Conservation (phyloP, 2,329 filamentous ascomycete species). For the Alternaria triticimaculans region DNA sequence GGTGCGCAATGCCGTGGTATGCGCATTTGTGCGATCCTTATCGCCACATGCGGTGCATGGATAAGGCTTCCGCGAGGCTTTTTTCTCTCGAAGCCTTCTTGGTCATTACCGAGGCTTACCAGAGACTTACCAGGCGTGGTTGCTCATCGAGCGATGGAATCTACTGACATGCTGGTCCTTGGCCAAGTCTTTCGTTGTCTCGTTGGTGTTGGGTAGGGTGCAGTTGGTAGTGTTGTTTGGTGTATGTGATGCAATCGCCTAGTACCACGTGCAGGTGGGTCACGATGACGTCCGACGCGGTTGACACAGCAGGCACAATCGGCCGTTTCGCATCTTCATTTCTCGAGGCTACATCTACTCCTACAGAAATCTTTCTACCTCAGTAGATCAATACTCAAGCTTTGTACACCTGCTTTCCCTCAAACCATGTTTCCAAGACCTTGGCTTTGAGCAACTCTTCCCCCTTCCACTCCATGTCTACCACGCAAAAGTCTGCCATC, state of each 20-base stretch:
- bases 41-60: neutral
- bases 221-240: neutral
- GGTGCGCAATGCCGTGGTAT: neutral
- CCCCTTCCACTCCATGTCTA: conserved; percentile 60
- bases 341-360: neutral
- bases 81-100: neutral
- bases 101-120: neutral
- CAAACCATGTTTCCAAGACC: conserved; percentile 63
- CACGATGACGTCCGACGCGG: neutral
- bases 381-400: neutral
- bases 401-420: conserved; percentile 47
- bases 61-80: neutral
- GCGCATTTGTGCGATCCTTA: neutral
- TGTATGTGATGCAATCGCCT: neutral
- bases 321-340: neutral
- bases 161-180: neutral
- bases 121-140: neutral
- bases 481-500: conserved; percentile 64
- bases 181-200: neutral
- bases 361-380: neutral
- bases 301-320: neutral
- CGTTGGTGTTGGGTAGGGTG: neutral
- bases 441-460: conserved; percentile 55
- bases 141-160: neutral
- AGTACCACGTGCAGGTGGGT: neutral